Base-by-base conservation (phyloP, 2,329 filamentous ascomycete species). In the Ceratocystis destructans region DNA sequence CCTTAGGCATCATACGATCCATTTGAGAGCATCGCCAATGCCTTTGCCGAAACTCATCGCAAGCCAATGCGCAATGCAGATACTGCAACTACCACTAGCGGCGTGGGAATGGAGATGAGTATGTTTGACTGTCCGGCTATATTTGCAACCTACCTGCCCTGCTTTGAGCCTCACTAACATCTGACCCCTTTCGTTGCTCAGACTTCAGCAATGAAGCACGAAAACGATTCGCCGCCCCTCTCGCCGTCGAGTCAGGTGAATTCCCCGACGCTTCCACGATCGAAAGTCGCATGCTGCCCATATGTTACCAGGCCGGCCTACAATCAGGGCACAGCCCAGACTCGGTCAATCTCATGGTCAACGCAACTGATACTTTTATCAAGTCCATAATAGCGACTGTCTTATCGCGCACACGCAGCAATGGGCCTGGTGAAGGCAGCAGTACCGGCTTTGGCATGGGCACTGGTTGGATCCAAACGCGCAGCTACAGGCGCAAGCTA, bases 21-120 rank as follows among this genome's bases (percentile, higher is more conserved):
- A 3, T 78, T 79, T 67, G 82, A 85, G 65, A 78, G 76, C 8
- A 75, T 85, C 67, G 76, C 80, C 12, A 80, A 76, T 68, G 74
- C 81, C 57, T 83, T 85, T 70, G 72, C 76, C 12, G 82, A 85
- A 22, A 75, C 79, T 25, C 78, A 80, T 67, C 78, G 79, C 55
- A 75, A 78, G 67, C 72, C 77, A 10, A 73, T 77, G 3, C 77
- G 78, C 63, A 73, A 76, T 12, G 81, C 86, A 37, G 83, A 89
- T 66, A 82, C 85, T 7, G 85, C 86, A 33, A 86, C 85, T 15
- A 22, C 48, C 72, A 87, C 87, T 28, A 71, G 85, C 33, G 87
- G 87, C 22, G 80, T 93, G 59, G 91, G 89, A 70, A 90, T 68
- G 45, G 66, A 85, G 70, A 87, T 93, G 79, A 95, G 87, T 90